phyloP scores from a whole-genome alignment of 2,329 filamentous ascomycete genomes.

The Aspergillus japonicus region DNA sequence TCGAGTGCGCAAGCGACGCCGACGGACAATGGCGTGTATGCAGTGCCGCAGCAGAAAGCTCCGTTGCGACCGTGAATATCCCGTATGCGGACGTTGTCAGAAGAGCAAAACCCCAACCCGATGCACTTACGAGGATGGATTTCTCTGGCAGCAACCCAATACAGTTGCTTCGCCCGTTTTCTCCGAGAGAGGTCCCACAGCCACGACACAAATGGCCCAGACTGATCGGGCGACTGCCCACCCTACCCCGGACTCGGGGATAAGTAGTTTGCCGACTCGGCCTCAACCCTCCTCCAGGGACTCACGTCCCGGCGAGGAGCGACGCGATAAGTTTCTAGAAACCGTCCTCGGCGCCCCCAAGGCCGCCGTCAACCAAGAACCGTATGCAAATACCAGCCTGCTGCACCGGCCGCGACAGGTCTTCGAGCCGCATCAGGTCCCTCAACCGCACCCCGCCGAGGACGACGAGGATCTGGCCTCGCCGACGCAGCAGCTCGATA shows the following conservation, averaged over 20 bases:
- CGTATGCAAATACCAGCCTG: conserved; percentile 28
- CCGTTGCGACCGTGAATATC: conserved; percentile 45
- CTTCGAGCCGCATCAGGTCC: conserved; percentile 9
- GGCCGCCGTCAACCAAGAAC: conserved; percentile 34
- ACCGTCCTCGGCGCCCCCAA: conserved; percentile 37
- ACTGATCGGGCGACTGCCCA: conserved; percentile 24
- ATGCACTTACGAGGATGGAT: conserved; percentile 44
- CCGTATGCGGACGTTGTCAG: conserved; percentile 39
- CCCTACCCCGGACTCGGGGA: conserved; percentile 32
- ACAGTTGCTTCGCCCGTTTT: conserved; percentile 31
- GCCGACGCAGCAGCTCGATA: conserved; percentile 33
- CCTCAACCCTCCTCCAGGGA: conserved; percentile 15
- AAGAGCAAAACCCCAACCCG: conserved; percentile 37
- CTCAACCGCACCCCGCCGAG: conserved; percentile 11
- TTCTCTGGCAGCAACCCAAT: conserved; percentile 40
- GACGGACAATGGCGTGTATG: conserved; percentile 43
- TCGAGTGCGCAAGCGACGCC: conserved; percentile 38
- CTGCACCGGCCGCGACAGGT: conserved; percentile 27
- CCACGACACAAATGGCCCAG: conserved; percentile 18
- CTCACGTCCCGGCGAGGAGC: conserved; percentile 22
- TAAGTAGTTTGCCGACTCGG: conserved; percentile 29
- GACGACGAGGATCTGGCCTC: conserved; percentile 26
- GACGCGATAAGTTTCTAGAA: conserved; percentile 33
- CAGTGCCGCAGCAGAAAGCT: conserved; percentile 45
- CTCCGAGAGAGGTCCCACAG: conserved; percentile 25